phyloP scores from a whole-genome alignment of 2,329 filamentous ascomycete genomes.

The Neonectria ditissima region DNA sequence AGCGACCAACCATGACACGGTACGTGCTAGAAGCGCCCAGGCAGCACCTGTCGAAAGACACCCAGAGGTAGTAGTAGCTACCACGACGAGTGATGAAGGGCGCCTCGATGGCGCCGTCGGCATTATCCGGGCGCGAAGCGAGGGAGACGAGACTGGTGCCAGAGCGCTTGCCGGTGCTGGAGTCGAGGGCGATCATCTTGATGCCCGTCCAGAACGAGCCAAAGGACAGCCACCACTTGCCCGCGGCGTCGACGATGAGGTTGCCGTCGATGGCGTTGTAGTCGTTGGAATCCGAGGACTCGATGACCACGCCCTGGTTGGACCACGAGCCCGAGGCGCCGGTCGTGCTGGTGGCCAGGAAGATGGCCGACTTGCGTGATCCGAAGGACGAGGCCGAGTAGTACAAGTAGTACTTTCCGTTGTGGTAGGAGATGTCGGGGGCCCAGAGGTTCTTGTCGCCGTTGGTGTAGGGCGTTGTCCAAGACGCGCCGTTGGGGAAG shows the following conservation, averaged over 20 bases:
- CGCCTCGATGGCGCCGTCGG: constrained; percentile 45
- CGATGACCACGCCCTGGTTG: constrained; percentile 46
- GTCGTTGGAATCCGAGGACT: constrained; percentile 35
- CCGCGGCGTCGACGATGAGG: constrained; percentile 43
- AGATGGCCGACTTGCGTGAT: constrained; percentile 45
- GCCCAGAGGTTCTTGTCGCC: constrained; percentile 57
- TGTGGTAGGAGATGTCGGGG: constrained; percentile 62
- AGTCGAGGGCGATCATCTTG: constrained; percentile 45
- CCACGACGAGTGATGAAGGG: constrained; percentile 46
- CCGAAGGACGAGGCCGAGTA: constrained; percentile 50
- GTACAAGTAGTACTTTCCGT: constrained; percentile 49
- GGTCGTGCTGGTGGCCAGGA: constrained; percentile 47
- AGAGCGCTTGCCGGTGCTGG: constrained; percentile 43
- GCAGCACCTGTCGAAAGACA: constrained; percentile 49
- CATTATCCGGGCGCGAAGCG: constrained; percentile 39
- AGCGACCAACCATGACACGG: constrained; percentile 49
- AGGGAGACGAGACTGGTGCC: constrained; percentile 41
- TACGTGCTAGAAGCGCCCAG: constrained; percentile 47
- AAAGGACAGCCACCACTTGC: constrained; percentile 49
- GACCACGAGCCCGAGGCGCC: constrained; percentile 47
- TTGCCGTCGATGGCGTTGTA: constrained; percentile 50
- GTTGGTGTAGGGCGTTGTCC: constrained; percentile 47
- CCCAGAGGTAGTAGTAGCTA: constrained; percentile 50
- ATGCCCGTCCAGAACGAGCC: constrained; percentile 50
- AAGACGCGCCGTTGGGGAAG: constrained; percentile 48